Conservation (phyloP, 306 rosid species). For the Vachellia collinsii region DNA sequence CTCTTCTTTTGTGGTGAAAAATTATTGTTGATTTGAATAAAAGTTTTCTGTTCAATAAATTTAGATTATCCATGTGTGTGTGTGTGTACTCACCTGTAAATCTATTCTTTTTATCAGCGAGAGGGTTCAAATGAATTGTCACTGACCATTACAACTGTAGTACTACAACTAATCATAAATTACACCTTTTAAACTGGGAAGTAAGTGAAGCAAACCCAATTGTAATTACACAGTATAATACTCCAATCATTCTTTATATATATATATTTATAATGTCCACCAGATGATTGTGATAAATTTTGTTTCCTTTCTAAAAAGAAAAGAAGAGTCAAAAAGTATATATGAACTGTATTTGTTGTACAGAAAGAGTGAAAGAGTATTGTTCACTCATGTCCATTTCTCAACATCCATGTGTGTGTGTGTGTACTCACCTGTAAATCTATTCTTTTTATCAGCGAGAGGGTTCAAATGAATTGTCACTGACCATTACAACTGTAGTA, state of each 20-base stretch:
- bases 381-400: constrained; percentile 32
- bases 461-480: background rate
- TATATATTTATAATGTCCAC: constrained; percentile 21
- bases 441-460: background rate
- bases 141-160: background rate
- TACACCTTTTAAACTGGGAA: background rate
- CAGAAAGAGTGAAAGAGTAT: constrained; percentile 28
- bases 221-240: constrained; percentile 9
- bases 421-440: background rate
- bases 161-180: background rate
- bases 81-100: background rate
- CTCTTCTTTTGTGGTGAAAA: background rate
- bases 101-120: background rate
- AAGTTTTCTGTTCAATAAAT: background rate
- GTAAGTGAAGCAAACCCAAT: background rate
- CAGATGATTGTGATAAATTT: constrained; percentile 38
- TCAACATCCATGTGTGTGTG: constrained; percentile 30
- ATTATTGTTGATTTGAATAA: background rate
- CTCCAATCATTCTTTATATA: constrained; percentile 15
- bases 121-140: background rate
- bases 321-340: constrained; percentile 31
- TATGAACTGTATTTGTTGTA: constrained; percentile 41
- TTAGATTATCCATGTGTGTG: background rate
- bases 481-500: background rate
- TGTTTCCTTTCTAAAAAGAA: constrained; percentile 29